Conservation (phyloP, 2,329 filamentous ascomycete genomes). For the Ophiostoma pallidulum region DNA sequence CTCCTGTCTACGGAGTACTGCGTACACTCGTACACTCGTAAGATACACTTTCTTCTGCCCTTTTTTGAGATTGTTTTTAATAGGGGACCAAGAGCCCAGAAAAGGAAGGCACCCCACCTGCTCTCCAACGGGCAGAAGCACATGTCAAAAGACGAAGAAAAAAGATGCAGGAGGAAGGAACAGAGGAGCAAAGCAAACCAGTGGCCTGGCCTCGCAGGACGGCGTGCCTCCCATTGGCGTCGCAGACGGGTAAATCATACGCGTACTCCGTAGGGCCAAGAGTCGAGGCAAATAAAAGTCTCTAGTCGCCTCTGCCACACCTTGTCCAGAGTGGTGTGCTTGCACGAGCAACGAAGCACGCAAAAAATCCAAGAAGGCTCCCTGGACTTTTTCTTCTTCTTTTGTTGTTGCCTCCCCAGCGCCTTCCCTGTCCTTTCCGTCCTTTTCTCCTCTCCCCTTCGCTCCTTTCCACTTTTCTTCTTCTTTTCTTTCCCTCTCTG, state of each 20-base stretch:
- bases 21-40: too few relatives aligned
- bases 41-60: too few relatives aligned
- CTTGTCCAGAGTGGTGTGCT: slow-evolving; percentile 7
- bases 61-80: too few relatives aligned
- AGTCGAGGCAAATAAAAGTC: not conserved
- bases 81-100: not conserved
- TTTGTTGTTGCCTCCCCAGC: too few relatives aligned
- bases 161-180: not conserved
- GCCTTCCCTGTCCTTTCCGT: not conserved
- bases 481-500: not conserved
- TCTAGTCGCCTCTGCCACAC: not conserved
- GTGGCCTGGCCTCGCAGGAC: not conserved
- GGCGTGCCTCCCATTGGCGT: too few relatives aligned
- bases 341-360: not conserved
- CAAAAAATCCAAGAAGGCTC: too few relatives aligned
- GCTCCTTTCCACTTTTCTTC: not conserved
- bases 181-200: not conserved
- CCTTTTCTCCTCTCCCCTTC: not conserved
- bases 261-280: too few relatives aligned
- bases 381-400: not conserved
- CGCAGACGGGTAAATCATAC: too few relatives aligned
- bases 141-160: slow-evolving; percentile 9
- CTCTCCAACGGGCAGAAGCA: slow-evolving; percentile 6
- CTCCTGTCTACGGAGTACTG: too few relatives aligned
- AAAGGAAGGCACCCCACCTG: slow-evolving; percentile 1